Base-by-base conservation (phyloP, 2,329 filamentous ascomycete species). In the Chaetomium globosum region DNA sequence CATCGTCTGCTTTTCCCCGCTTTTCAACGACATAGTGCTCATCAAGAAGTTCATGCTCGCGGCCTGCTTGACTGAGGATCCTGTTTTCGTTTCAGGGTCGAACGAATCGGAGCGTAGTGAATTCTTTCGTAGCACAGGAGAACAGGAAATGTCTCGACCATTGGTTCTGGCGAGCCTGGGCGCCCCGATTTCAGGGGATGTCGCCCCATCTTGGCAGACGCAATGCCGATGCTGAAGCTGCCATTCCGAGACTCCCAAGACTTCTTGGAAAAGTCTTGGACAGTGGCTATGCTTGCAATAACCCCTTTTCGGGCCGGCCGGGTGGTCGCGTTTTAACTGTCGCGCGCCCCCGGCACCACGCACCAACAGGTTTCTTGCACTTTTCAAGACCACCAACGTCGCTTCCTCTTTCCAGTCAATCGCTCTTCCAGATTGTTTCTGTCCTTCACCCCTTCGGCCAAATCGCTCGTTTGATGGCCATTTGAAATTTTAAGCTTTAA, bases 391-490 rank as follows among this genome's bases (percentile, higher is more conserved):
- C 48, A 51, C 39, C 59, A 64, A 55, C 63, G 19, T 48, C 46
- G 36, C 56, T 55, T 62, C 53, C 28, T 46, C 36, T 61, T 64
- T 36, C 58, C 60, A 54, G 69, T 70, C 69, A 62, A 62, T 69
- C 69, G 63, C 64, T 69, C 63, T 56, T 33, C 43, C 55, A 51
- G 49, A 36, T 59, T 63, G 46, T 68, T 59, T 64, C 62, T 65
- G 49, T n/a, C 64, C 39, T 66, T 65, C 63, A 36, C 21, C 48
- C 26, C 16, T 9, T 23, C 52, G 57, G 67, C 70, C 70, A 64
- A 55, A 64, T 62, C 70, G 57, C 70, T 71, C 70, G 70, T 71
- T 71, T 67, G 59, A 65, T 68, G 70, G 70, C 63, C 65, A n/a
- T 69, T 71, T 70, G 62, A 61, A 43, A 63, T 63, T 58, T 13